These are phyloP conservation scores for Claviceps citrina DNA, from an alignment of 2,329 filamentous ascomycete species.

Conservation along the genomic window DNA sequence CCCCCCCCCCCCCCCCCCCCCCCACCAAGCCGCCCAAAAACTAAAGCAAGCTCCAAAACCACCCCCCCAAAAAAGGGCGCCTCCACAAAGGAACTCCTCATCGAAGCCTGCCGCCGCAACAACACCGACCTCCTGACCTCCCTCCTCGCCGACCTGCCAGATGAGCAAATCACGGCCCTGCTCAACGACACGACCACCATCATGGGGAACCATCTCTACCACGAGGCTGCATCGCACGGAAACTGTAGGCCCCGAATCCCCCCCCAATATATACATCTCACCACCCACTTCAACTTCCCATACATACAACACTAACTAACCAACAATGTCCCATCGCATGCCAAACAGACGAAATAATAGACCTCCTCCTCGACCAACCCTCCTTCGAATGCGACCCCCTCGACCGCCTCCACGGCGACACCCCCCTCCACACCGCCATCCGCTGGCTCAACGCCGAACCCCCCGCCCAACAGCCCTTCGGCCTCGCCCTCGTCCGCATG, in stretches of 20 bases:
- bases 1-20: no score
- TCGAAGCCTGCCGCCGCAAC: slow-evolving; percentile 87
- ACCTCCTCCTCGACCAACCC: slow-evolving; percentile 68
- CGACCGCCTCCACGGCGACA: slow-evolving; percentile 57
- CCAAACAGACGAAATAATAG: slow-evolving; percentile 58
- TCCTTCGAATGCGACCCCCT: slow-evolving; percentile 72
- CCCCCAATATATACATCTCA: no score
- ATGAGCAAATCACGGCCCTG: slow-evolving; percentile 54
- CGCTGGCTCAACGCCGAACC: slow-evolving; percentile 59
- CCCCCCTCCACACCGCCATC: slow-evolving; percentile 64
- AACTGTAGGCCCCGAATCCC: slow-evolving; percentile 49
- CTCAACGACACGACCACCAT: slow-evolving; percentile 78
- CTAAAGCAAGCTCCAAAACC: no score
- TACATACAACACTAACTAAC: background rate
- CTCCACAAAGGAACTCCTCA: slow-evolving; percentile 66
- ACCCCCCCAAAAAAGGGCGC: slow-evolving; percentile 65
- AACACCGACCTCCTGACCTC: slow-evolving; percentile 74
- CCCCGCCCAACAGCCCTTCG: slow-evolving; percentile 46
- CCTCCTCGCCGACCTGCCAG: slow-evolving; percentile 46
- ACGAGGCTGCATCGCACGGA: slow-evolving; percentile 73
- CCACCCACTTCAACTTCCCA: background rate
- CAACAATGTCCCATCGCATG: background rate
- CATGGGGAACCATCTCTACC: slow-evolving; percentile 76
- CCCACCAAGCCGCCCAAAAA: background rate
- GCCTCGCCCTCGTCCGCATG: slow-evolving; percentile 55